phyloP scores from a whole-genome alignment of 352 stramenopile genomes.

The Globisporangium barbulae region DNA sequence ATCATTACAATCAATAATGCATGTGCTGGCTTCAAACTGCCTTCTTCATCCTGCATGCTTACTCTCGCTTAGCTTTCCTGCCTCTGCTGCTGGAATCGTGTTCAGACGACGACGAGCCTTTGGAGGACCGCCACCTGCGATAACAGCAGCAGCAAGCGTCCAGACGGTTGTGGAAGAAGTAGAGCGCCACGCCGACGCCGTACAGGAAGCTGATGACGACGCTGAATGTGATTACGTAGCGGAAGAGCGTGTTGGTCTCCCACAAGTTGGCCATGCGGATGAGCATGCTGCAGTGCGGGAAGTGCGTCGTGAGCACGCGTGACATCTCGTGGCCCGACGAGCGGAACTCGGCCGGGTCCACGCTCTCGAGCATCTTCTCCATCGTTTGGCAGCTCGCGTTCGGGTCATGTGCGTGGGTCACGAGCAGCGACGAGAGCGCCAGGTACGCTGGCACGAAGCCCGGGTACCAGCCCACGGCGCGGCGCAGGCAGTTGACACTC shows the following conservation, averaged over 20 bases:
- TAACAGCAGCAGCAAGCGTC: slow-evolving; percentile 7
- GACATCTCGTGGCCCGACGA: slow-evolving; percentile 11
- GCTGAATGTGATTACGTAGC: slow-evolving; percentile 17
- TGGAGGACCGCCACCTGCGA: not conserved
- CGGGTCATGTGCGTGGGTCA: slow-evolving; percentile 12
- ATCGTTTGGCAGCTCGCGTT: slow-evolving; percentile 26
- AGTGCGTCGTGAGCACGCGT: slow-evolving; percentile 20
- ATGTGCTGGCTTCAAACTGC: no score
- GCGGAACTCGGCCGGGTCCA: slow-evolving; percentile 15
- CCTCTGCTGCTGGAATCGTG: not conserved
- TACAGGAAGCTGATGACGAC: slow-evolving; percentile 21
- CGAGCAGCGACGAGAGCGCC: slow-evolving; percentile 13
- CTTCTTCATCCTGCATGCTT: not conserved
- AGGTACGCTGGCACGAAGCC: slow-evolving; percentile 25
- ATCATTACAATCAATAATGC: no score
- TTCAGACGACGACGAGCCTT: not conserved
- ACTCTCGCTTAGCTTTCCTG: slow-evolving; percentile 4
- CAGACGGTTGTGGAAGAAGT: slow-evolving; percentile 15
- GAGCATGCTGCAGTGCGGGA: slow-evolving; percentile 26
- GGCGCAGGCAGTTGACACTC: slow-evolving; percentile 26
- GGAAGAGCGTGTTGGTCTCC: slow-evolving; percentile 18
- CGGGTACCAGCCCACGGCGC: slow-evolving; percentile 24
- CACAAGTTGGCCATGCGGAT: slow-evolving; percentile 24
- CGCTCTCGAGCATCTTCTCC: slow-evolving; percentile 24
- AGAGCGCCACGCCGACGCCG: slow-evolving; percentile 14